Base-by-base conservation (phyloP, 2,329 filamentous ascomycete species). In the Penicillium sp. region DNA sequence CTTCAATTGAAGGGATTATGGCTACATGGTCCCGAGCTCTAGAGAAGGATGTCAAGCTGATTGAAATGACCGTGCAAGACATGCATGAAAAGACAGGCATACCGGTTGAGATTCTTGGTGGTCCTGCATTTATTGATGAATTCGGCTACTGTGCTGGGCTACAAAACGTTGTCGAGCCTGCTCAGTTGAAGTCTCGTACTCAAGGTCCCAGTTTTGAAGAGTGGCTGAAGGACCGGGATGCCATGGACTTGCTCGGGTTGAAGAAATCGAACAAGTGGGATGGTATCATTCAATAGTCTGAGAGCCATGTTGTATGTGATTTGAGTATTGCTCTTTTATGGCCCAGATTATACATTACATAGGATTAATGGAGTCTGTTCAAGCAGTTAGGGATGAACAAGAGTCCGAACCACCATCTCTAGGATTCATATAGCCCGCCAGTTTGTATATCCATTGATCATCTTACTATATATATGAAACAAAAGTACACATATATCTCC, bases 111-210 rank as follows among this genome's bases (percentile, higher is more conserved):
- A 57, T 77, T 1, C 57, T 78, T 7, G 67, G 77, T 18, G 72
- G 65, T 0, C 58, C 68, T 7, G 63, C 58, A 0, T 75, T 72
- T 32, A 51, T 76, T 41, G 63, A 57, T 0, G 76, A 79, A 51
- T 76, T 68, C 53, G 72, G 72, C 2, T 81, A 77, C 45, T 73
- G 70, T 52, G 75, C 67, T 5, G 76, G 76, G 0, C 35, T 75
- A n/a, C 58, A 67, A 2, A 66, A 64, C 2, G 66, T 72, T 3
- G 72, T 79, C 26, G 66, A 71, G 19, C 76, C 78, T 0, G 18
- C 47, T 10, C 67, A 79, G 45, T 53, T 80, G 54, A 77, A 53
- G 39, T 30, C 48, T 32, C 32, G 4, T 16, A n/a, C 16, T 16
- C 40, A 44, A 9, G 26, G 23, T 11, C 42, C 23, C 1, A n/a